phyloP scores from a whole-genome alignment of 2,329 filamentous ascomycete species.

The Aulographum hederae region DNA sequence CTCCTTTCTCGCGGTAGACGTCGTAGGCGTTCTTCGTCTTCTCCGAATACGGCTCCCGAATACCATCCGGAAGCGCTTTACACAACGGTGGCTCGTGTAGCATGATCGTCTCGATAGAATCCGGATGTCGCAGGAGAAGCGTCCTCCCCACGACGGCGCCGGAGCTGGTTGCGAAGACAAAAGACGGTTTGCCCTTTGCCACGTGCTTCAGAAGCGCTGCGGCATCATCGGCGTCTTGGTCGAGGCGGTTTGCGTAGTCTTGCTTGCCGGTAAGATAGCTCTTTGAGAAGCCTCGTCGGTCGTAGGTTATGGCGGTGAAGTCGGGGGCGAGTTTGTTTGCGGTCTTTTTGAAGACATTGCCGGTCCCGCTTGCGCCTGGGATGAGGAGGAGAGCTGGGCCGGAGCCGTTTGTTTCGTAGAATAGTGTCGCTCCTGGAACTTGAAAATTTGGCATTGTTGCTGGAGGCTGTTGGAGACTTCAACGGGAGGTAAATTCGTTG shows the following conservation, averaged over 20 bases:
- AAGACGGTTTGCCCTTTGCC: slow-evolving; percentile 2
- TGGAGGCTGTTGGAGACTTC: too few relatives aligned
- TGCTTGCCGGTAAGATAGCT: slow-evolving; percentile 8
- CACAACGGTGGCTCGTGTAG: slow-evolving; percentile 7
- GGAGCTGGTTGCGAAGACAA: slow-evolving; percentile 7
- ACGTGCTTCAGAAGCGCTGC: slow-evolving; percentile 7
- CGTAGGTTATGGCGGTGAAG: slow-evolving; percentile 13
- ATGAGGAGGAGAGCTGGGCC: slow-evolving; percentile 15
- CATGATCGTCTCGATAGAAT: slow-evolving; percentile 5
- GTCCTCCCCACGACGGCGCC: slow-evolving; percentile 8
- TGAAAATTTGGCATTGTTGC: slow-evolving; percentile 8
- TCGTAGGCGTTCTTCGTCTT: slow-evolving; percentile 4
- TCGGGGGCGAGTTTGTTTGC: slow-evolving; percentile 9
- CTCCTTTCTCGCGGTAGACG: slow-evolving; percentile 6
- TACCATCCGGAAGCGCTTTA: slow-evolving; percentile 4
- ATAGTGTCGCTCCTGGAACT: slow-evolving; percentile 12
- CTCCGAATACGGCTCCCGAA: not conserved
- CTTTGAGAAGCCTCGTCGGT: slow-evolving; percentile 12
- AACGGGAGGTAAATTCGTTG: too few relatives aligned
- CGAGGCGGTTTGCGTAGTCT: slow-evolving; percentile 12
- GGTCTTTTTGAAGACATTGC: slow-evolving; percentile 10
- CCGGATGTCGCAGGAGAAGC: slow-evolving; percentile 5
- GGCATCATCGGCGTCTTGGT: slow-evolving; percentile 15
- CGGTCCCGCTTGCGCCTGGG: slow-evolving; percentile 13
- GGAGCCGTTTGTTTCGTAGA: slow-evolving; percentile 12